Conservation (phyloP, 768 basidiomycete species). For the Tephrocybe sp. region DNA sequence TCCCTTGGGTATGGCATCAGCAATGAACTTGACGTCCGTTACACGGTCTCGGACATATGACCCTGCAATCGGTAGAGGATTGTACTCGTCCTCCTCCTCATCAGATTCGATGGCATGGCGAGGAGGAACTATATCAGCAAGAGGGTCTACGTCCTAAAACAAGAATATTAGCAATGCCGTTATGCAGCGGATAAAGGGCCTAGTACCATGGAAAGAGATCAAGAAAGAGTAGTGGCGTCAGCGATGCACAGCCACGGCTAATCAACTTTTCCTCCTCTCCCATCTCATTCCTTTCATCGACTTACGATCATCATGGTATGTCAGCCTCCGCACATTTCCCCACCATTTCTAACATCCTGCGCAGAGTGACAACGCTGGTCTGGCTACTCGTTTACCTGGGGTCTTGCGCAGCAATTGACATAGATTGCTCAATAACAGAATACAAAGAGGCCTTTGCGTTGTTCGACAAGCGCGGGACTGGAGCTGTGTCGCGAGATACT, state of each 20-base stretch:
- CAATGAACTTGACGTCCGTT: constrained; percentile 36
- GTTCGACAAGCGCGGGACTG: constrained; percentile 96
- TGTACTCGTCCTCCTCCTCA: constrained; percentile 65
- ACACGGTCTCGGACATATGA: constrained; percentile 19
- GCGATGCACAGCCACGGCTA: constrained; percentile 14
- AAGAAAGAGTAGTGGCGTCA: not conserved
- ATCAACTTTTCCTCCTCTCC: constrained; percentile 11
- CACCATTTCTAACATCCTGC: not conserved
- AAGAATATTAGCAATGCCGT: constrained; percentile 3
- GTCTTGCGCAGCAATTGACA: not conserved
- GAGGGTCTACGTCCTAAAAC: constrained; percentile 50
- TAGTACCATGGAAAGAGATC: constrained; percentile 13
- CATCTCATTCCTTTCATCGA: constrained; percentile 2
- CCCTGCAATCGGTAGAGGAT: constrained; percentile 32
- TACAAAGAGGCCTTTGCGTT: constrained; percentile 98
- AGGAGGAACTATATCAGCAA: constrained; percentile 56
- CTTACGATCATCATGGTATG: constrained; percentile 31
- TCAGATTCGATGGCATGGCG: constrained; percentile 67
- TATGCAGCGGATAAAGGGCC: not conserved
- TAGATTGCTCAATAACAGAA: constrained; percentile 47
- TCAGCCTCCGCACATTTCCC: not conserved
- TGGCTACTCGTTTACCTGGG: not conserved
- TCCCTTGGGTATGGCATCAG: constrained; percentile 30
- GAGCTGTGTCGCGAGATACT: constrained; percentile 82
- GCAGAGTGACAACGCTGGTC: constrained; percentile 43